Conservation (phyloP, 2,329 filamentous ascomycete genomes). For the Penicillium sp. region DNA sequence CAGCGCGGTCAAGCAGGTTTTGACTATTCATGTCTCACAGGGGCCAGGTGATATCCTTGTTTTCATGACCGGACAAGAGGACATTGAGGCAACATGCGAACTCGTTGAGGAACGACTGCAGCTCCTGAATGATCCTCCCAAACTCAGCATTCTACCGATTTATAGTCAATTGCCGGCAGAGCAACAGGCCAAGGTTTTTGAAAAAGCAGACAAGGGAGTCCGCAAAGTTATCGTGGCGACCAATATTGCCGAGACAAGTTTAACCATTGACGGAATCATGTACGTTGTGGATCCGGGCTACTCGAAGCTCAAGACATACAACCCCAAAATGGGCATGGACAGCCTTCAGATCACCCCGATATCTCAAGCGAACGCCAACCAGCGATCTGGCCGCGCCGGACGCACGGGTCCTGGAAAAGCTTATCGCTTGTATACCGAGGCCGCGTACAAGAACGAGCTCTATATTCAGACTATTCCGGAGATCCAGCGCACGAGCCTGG, state of each 20-base stretch:
- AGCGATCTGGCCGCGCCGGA: conserved; percentile 87
- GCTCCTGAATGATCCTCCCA: conserved; percentile 86
- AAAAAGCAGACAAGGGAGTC: conserved; percentile 80
- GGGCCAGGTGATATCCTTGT: conserved; percentile 88
- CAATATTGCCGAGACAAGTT: conserved; percentile 95
- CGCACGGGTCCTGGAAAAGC: conserved; percentile 93
- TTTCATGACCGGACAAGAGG: conserved; percentile 99
- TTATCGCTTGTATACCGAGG: conserved; percentile 88
- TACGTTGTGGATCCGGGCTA: conserved; percentile 96
- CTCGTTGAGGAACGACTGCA: conserved; percentile 80
- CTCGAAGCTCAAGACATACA: conserved; percentile 97
- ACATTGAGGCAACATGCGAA: conserved; percentile 96
- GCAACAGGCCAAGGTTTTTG: conserved; percentile 95
- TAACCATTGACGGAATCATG: conserved; percentile 98
- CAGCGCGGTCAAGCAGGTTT: conserved; percentile 88
- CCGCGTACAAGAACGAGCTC: conserved; percentile 90
- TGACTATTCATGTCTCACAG: conserved; percentile 94
- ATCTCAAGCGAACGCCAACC: conserved; percentile 90
- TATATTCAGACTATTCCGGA: conserved; percentile 97
- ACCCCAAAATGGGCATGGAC: conserved; percentile 98
- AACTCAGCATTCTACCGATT: conserved; percentile 89
- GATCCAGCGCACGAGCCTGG: conserved; percentile 92
- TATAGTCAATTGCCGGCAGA: conserved; percentile 99
- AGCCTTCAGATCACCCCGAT: conserved; percentile 96
- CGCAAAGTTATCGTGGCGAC: conserved; percentile 97